These are phyloP conservation scores for Pouteria glomerata DNA, from an alignment of 148 eudicot species.

Conservation along the genomic window DNA sequence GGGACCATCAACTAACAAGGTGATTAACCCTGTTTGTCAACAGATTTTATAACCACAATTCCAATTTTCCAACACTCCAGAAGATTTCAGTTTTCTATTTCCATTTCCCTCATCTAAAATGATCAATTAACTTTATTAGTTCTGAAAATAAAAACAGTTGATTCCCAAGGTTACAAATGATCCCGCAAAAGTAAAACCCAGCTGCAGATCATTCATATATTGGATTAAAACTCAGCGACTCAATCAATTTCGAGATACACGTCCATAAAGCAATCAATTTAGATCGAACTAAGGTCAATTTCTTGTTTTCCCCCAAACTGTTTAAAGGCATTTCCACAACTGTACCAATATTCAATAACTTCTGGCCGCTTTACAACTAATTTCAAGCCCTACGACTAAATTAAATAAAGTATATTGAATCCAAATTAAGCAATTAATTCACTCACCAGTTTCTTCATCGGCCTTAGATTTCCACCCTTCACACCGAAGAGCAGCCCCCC, in stretches of 20 bases:
- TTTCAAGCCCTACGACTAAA: too few species aligned
- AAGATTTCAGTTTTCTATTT: neutral
- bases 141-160: neutral
- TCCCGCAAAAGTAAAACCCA: neutral
- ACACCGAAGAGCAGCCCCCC: conserved; percentile 80
- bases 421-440: neutral
- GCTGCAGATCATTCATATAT: neutral
- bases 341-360: too few species aligned
- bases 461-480: conserved; percentile 78
- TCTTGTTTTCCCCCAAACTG: neutral
- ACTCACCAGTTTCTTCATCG: conserved; percentile 83
- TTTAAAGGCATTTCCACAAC: too few species aligned
- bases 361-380: too few species aligned
- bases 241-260: neutral
- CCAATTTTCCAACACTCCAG: neutral
- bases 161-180: neutral
- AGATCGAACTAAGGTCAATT: neutral
- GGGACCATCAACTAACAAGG: too few species aligned
- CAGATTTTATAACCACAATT: neutral
- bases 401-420: too few species aligned
- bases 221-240: neutral
- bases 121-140: too few species aligned
- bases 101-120: neutral
- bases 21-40: too few species aligned
- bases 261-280: neutral